Base-by-base conservation (phyloP, 2,329 filamentous ascomycete genomes). In the Talaromyces sp. region DNA sequence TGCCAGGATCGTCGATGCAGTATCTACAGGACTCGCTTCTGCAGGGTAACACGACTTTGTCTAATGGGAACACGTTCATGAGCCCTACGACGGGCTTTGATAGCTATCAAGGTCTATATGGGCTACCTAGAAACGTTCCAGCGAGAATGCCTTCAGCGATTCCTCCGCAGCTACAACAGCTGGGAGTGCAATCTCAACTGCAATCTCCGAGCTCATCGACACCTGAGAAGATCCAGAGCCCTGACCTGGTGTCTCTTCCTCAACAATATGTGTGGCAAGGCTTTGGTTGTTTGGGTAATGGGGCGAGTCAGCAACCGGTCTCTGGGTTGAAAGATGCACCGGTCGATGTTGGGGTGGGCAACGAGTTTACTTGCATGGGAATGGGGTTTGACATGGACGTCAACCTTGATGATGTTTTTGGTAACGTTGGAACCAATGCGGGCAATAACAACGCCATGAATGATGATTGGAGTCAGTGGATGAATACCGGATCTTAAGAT, bases 221-320 rank as follows among this genome's bases (percentile, higher is more conserved):
- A 5, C 72, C 73, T 3, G 75, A 76, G 47, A 62, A 64, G 4
- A 65, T 77, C 42, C 74, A 73, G 62, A 78, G 76, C 55, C 76
- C 76, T 0, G 76, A 78, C 42, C 67, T 78, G 23, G 76, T 78
- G 14, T 77, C 76, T 1, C 73, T 78, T 40, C 75, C 76, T 54
- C 75, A 75, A 57, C 76, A 75, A 53, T 78, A 77, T 61, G 65
- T 75, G 42, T 78, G 75, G 75, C 76, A 77, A 62, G 73, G 72
- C 5, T 75, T 77, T 60, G 75, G 72, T 47, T 72, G 73, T 64
- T 42, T 50, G 18, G 72, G 73, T 52, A 68, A 69, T 4, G 68
- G 64, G 34, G 65, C 65, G n/a, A 56, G 67, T 18, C 68, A 70
- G 28, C 67, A 68, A 54, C 66, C 68, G 8, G 59, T 67, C 12